Conservation (phyloP, 2,329 filamentous ascomycete species). For the Aspergillus eucalypticola region DNA sequence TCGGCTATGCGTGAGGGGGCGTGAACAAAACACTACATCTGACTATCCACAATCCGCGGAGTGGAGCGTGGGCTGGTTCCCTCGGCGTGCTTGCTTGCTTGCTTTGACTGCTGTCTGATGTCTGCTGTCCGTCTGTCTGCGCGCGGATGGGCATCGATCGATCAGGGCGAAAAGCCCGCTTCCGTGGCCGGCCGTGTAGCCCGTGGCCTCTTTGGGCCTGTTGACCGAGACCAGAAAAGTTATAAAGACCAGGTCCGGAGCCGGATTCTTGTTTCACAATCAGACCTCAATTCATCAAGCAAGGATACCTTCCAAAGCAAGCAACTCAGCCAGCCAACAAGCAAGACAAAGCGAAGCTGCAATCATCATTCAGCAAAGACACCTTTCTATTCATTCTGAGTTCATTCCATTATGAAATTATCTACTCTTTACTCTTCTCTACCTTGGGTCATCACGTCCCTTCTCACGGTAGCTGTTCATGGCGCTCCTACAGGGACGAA, state of each 20-base stretch:
- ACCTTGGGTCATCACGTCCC: not conserved
- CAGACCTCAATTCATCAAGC: not conserved
- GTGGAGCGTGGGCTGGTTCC: not conserved
- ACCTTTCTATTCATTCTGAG: not conserved
- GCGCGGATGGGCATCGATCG: not conserved
- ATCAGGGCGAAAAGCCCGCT: not conserved
- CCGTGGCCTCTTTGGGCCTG: not conserved
- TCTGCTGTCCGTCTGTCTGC: not conserved
- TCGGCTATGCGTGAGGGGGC: not conserved
- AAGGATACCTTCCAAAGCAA: too few species aligned
- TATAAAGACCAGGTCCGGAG: not conserved
- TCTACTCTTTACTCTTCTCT: conserved; percentile 7
- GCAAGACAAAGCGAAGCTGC: too few species aligned
- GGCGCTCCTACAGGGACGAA: conserved; percentile 13
- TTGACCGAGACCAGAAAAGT: not conserved
- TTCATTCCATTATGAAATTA: conserved; percentile 13
- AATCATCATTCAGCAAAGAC: too few species aligned
- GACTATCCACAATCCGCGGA: not conserved
- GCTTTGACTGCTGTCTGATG: too few species aligned
- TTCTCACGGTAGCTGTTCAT: conserved; percentile 9
- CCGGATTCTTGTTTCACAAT: not conserved
- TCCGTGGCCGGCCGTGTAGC: not conserved
- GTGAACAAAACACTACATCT: too few species aligned
- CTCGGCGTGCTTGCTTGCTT: too few species aligned
- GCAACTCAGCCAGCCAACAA: too few species aligned